Evolutionary conservation across 495 filamentous ascomycete species (phyloP), one percentile per base, ranked within the genome.

Genomic region (Tuber umbilicatum): DNA sequence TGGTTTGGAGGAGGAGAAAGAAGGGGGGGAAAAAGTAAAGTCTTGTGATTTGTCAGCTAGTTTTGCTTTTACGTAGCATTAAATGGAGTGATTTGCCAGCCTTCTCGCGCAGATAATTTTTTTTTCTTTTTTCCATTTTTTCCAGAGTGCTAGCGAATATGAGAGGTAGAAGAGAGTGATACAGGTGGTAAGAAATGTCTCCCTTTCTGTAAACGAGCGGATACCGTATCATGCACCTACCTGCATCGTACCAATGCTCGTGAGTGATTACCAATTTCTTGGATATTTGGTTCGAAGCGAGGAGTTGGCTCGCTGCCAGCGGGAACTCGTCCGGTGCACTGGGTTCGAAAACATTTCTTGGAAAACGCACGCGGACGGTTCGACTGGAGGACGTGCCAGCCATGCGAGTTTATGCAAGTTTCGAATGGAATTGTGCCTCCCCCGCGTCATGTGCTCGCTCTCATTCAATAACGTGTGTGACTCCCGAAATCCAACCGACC

Each of bases 61-160:
- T 35, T 64, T 64, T 64, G 55, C 55, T 64, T 64, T 64, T 64
- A 16, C 10, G 55, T 31, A 64, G 55, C 55, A 64, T 64, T 64
- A 19, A 64, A 64, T 64, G 55, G 55, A 64, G 55, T 17, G 55
- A 31, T 64, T 64, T 64, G 55, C 55, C 55, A 31, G 14, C 14
- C 55, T 31, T 31, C 27, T 27, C 9, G 23, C 5, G 7, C 23
- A n/a, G 14, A 60, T 10, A 60, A 27, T 60, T 9, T 55, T n/a
- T 9, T 16, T 27, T 60, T 27, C 50, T 31, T 31, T 3, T 60
- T 27, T n/a, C 10, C 10, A 16, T 42, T 42, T 19, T 45, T 17
- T 19, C 1, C 12, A 10, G 42, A 43, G 14, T n/a, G n/a, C n/a
- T n/a, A n/a, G n/a, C n/a, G n/a, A n/a, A n/a, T n/a, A n/a, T n/a